phyloP scores from a whole-genome alignment of 2,329 filamentous ascomycete genomes.

The Fusarium sterilihyphosum region DNA sequence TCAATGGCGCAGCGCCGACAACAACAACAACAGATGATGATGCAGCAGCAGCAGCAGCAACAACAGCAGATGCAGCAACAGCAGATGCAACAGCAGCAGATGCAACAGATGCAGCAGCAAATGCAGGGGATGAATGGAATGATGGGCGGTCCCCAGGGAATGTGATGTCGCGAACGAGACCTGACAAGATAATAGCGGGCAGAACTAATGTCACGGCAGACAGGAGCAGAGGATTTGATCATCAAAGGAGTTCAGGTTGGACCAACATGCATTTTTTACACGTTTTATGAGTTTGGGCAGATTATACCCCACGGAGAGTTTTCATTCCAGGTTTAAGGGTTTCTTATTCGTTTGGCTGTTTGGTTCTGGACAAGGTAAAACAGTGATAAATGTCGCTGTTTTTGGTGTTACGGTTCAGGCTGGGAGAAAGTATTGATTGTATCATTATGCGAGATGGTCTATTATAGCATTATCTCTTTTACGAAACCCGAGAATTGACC shows the following conservation, averaged over 20 bases:
- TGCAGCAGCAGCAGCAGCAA: conserved; percentile 45
- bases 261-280: conserved; percentile 15
- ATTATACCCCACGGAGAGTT: conserved; percentile 47
- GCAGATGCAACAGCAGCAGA: conserved; percentile 41
- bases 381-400: conserved; percentile 7
- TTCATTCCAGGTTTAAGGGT: conserved; percentile 37
- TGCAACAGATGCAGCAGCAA: conserved; percentile 40
- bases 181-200: not conserved
- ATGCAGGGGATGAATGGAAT: conserved; percentile 53
- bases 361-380: conserved; percentile 26
- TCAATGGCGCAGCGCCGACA: conserved; percentile 46
- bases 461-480: not conserved
- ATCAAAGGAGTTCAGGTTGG: conserved; percentile 36
- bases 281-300: conserved; percentile 37
- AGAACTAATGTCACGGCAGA: conserved; percentile 21
- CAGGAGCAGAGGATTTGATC: not conserved
- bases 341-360: conserved; percentile 9
- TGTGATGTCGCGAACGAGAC: conserved; percentile 46
- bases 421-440: conserved; percentile 12
- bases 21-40: conserved; percentile 47
- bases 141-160: conserved; percentile 62
- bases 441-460: conserved; percentile 7
- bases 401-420: conserved; percentile 31
- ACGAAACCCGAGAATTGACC: not conserved
- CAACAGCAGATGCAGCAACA: conserved; percentile 44